Percentiles rank a stretch among this genome's conserved stretches.
phyloP scores from a whole-genome alignment of 2,329 filamentous ascomycete species.

The Claviceps purpurea region DNA sequence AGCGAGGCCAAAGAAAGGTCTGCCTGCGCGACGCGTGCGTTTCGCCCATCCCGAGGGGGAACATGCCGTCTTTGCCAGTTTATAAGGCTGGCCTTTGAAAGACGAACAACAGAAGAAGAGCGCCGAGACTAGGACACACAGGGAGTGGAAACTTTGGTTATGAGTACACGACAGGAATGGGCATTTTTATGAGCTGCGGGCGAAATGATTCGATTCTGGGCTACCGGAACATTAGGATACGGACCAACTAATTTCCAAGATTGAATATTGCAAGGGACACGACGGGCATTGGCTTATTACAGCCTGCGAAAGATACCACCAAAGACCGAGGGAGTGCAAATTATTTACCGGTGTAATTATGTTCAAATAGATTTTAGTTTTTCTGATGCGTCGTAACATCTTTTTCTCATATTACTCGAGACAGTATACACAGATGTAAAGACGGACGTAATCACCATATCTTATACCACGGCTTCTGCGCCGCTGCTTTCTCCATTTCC shows the following conservation, averaged over 20 bases:
- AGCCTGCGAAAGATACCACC: neutral
- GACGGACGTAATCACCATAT: slow-evolving; percentile 31
- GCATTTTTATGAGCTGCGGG: neutral
- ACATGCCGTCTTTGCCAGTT: slow-evolving; percentile 18
- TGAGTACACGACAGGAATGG: neutral
- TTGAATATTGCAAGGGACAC: neutral
- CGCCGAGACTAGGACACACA: neutral
- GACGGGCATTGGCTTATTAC: neutral
- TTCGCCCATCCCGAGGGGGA: slow-evolving; percentile 27
- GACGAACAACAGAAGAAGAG: neutral
- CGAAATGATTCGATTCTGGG: neutral
- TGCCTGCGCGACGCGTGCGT: slow-evolving; percentile 22
- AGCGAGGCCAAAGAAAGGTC: slow-evolving; percentile 14
- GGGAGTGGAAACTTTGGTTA: neutral
- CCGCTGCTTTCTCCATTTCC: slow-evolving; percentile 20
- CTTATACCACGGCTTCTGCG: slow-evolving; percentile 38
- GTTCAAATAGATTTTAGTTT: neutral
- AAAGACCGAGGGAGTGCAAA: neutral
- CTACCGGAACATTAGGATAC: neutral
- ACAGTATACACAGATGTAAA: neutral
- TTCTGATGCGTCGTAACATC: neutral
- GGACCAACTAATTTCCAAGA: neutral
- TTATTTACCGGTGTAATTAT: neutral
- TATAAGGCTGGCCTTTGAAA: neutral
- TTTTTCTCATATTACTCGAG: neutral